Evolutionary conservation across 176 grass and related monocot species (phyloP).

Genomic region (Tuctoria greenei): DNA sequence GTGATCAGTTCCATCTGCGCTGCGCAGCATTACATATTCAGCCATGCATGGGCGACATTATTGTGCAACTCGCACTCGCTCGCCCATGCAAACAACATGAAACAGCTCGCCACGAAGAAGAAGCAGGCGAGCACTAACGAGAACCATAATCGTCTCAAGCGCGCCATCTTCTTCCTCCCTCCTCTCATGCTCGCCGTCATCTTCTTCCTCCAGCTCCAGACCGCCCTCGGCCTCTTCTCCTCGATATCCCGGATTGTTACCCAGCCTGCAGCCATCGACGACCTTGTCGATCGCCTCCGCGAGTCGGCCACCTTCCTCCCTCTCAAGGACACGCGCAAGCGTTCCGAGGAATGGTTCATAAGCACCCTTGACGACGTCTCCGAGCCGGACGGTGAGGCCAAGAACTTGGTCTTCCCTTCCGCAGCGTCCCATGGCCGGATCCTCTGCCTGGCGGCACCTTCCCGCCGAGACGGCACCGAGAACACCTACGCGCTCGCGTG

Average conservation of each 20-base stretch:
- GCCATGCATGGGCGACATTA: neutral
- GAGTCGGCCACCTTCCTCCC: constrained; percentile 54
- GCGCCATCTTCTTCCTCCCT: constrained; percentile 28
- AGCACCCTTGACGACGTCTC: constrained; percentile 57
- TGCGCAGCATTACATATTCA: neutral
- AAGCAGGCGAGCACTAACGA: neutral
- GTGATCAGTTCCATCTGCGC: neutral
- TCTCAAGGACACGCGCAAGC: constrained; percentile 46
- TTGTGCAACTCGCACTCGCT: neutral
- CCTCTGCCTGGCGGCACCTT: constrained; percentile 49
- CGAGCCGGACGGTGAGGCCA: constrained; percentile 43
- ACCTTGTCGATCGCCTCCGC: constrained; percentile 26
- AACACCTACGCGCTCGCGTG: constrained; percentile 67
- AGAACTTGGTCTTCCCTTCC: constrained; percentile 64
- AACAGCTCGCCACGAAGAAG: constrained; percentile 17
- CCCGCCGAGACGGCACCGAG: constrained; percentile 39
- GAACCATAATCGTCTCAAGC: constrained; percentile 30
- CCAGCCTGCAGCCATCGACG: neutral
- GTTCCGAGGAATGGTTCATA: constrained; percentile 63
- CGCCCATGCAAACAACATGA: neutral
- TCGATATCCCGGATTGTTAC: neutral
- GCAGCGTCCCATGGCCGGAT: constrained; percentile 45
- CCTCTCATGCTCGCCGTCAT: constrained; percentile 34
- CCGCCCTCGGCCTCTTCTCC: constrained; percentile 25
- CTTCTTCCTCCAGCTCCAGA: constrained; percentile 43